A percentile compares a stretch with the other conserved stretches of the same genome.
Conservation (phyloP, 805 yeast species). For the Naumovozyma castellii region DNA sequence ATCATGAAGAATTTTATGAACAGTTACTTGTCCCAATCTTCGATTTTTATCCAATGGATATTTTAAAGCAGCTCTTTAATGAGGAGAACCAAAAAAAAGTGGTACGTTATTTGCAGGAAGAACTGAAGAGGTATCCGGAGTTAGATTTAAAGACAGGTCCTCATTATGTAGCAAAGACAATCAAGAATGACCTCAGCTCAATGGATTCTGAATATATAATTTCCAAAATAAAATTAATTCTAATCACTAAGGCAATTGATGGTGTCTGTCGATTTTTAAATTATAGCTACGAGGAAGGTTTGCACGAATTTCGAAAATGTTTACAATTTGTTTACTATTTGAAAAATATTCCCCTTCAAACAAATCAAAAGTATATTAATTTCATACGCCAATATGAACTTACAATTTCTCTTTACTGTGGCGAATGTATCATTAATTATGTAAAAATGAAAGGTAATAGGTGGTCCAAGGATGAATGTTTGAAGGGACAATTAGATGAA, state of each 20-base stretch:
- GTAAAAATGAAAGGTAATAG: conserved; percentile 1
- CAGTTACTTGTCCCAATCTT: background rate
- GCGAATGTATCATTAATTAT: conserved; percentile 9
- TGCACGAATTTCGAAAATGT: conserved; percentile 15
- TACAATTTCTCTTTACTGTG: conserved; percentile 10
- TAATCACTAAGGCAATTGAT: conserved; percentile 5
- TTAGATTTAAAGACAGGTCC: conserved; percentile 16
- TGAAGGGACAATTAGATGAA: conserved; percentile 4
- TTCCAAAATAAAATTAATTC: conserved; percentile 4
- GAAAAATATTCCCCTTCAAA: conserved; percentile 2
- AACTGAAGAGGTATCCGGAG: conserved; percentile 12
- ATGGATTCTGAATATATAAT: background rate
- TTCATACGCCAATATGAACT: conserved; percentile 10
- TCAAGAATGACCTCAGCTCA: conserved; percentile 4
- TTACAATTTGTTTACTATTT: conserved; percentile 14
- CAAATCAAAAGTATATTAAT: background rate
- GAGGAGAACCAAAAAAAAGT: background rate
- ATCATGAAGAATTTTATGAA: background rate
- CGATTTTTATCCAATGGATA: background rate
- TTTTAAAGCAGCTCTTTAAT: background rate
- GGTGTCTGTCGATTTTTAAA: conserved; percentile 8
- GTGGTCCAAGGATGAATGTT: background rate
- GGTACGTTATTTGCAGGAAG: conserved; percentile 4
- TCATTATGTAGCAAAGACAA: conserved; percentile 10
- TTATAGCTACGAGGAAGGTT: conserved; percentile 9